These are phyloP conservation scores for Ustilago crameri DNA, from an alignment of 1,284 basidiomycete species.

Conservation along the genomic window DNA sequence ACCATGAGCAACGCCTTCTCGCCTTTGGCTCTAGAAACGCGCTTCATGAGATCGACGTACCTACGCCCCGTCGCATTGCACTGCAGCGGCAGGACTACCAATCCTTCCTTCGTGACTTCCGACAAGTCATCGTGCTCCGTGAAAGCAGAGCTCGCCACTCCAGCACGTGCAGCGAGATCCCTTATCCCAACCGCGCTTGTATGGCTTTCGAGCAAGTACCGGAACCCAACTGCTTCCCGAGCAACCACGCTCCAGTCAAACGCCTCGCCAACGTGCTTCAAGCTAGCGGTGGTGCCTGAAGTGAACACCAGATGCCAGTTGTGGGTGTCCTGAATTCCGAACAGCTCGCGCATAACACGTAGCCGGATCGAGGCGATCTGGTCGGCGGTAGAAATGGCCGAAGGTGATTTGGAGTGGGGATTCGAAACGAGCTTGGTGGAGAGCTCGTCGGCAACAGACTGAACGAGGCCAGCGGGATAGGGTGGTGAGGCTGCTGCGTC, in stretches of 20 bases:
- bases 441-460: constrained; percentile 38
- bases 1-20: constrained; percentile 31
- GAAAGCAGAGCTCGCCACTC: constrained; percentile 7
- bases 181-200: constrained; percentile 53
- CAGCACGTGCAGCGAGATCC: constrained; percentile 30
- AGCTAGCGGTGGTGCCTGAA: constrained; percentile 48
- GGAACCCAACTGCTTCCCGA: constrained; percentile 12
- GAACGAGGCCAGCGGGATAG: constrained; percentile 49
- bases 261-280: constrained; percentile 50
- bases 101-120: background rate
- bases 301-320: constrained; percentile 58
- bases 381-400: constrained; percentile 49
- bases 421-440: constrained; percentile 58
- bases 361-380: constrained; percentile 50
- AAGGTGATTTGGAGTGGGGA: constrained; percentile 65
- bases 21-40: constrained; percentile 9
- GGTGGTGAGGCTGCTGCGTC: constrained; percentile 67
- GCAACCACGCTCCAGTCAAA: constrained; percentile 32
- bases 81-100: constrained; percentile 51
- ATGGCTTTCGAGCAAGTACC: constrained; percentile 44
- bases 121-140: constrained; percentile 1
- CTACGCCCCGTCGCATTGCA: constrained; percentile 57
- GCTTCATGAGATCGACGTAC: constrained; percentile 27
- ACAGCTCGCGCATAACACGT: constrained; percentile 59
- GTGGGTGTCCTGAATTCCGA: constrained; percentile 48